Base-by-base conservation (phyloP, 768 basidiomycete genomes). In the Lenzites betulinus region DNA sequence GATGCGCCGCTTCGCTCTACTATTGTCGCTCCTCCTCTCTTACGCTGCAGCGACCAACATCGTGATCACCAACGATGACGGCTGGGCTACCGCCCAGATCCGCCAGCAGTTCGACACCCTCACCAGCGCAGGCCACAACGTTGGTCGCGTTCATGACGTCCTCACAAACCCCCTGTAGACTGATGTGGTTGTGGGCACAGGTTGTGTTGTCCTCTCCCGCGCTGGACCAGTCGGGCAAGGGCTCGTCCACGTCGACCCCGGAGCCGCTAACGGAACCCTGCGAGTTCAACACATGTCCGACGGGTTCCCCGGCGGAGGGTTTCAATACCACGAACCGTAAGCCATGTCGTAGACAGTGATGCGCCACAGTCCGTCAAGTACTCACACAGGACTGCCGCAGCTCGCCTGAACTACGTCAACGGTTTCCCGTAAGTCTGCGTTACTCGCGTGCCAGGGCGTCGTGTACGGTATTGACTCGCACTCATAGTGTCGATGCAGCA, bases 321-420 rank as follows among this genome's bases (percentile, higher is more conserved):
- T 66, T 63, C 57, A 69, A 73, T 49, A 51, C 68, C 8, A 69
- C 51, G 15, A 65, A 72, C 55, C 54, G 70, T 73, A 52, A 60
- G 69, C 62, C 16, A 18, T 2, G 25, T 2, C 47, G 1, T 11
- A 39, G n/a, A n/a, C n/a, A n/a, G n/a, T n/a, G n/a, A n/a, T n/a
- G n/a, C 26, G 20, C 35, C 39, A 18, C 42, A 12, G 23, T 9
- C 3, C 12, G 13, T 46, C 9, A 26, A 38, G 23, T 50, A 4
- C 18, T 25, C 12, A 42, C 26, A 22, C n/a, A 59, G 20, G 55
- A 22, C 22, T 48, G 2, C 23, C 4, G n/a, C 53, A 74, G 72
- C 70, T 12, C 64, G 64, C n/a, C 49, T 74, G 44, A 75, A 75
- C 68, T 76, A 72, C 59, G 75, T 76, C 28, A 75, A 76, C 58